These are phyloP conservation scores for Meyerozyma athensensis DNA, from an alignment of 1,139 yeast genomes.

Conservation along the genomic window DNA sequence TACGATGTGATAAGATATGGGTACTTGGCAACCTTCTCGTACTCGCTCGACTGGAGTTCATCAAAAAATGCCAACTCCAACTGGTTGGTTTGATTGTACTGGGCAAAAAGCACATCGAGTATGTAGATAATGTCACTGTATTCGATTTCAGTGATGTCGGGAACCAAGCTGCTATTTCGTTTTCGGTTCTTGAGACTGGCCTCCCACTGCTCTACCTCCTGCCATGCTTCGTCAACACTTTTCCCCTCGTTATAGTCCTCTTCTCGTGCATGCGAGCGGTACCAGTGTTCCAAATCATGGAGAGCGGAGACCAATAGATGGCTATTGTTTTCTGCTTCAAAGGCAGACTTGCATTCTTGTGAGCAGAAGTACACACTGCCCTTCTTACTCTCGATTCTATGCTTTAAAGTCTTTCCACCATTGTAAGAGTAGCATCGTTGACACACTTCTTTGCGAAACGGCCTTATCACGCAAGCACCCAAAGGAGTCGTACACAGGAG, in stretches of 20 bases:
- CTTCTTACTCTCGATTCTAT: constrained; percentile 16
- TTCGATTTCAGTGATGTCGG: constrained; percentile 32
- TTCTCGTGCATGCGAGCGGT: constrained; percentile 13
- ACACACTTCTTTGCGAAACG: constrained; percentile 66
- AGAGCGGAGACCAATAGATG: constrained; percentile 20
- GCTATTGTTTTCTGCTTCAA: constrained; percentile 23
- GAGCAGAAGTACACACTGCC: constrained; percentile 50
- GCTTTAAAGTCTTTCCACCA: constrained; percentile 45
- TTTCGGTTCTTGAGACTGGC: constrained; percentile 32
- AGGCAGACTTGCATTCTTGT: constrained; percentile 35
- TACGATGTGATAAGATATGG: constrained; percentile 52
- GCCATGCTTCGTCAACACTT: constrained; percentile 14
- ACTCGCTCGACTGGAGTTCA: constrained; percentile 52
- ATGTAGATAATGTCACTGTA: constrained; percentile 37
- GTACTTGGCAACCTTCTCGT: constrained; percentile 41
- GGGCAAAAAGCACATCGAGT: constrained; percentile 26
- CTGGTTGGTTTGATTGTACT: constrained; percentile 14
- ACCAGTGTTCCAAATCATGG: constrained; percentile 13
- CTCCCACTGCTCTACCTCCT: constrained; percentile 21
- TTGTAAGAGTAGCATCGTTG: constrained; percentile 49
- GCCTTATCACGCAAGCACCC: constrained; percentile 45
- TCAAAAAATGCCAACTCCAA: constrained; percentile 33
- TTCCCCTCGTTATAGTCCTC: constrained; percentile 27
- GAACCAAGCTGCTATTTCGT: constrained; percentile 21
- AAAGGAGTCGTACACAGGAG: constrained; percentile 38